Conservation (phyloP, 1,139 yeast species). For the Lodderomyces theae region DNA sequence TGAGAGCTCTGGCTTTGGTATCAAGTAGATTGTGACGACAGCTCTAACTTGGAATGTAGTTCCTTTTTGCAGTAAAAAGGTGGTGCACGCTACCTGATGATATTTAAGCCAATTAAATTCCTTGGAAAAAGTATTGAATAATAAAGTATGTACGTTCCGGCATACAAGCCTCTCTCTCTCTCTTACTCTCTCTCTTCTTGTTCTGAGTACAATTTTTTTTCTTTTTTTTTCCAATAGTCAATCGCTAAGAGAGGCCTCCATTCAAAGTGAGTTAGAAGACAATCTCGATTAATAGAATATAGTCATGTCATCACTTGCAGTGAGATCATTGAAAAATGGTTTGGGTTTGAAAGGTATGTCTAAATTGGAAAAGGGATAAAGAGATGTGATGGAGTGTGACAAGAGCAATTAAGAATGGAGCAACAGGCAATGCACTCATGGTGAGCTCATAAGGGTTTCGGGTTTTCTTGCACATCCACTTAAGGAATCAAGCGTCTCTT, state of each 20-base stretch:
- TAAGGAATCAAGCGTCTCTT: no score
- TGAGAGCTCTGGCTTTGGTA: constrained; percentile 85
- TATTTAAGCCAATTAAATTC: constrained; percentile 23
- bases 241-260: no score
- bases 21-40: constrained; percentile 52
- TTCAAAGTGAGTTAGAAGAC: no score
- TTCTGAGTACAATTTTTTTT: neutral
- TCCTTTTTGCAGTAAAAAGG: no score
- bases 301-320: constrained; percentile 43
- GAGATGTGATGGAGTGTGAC: neutral
- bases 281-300: no score
- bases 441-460: no score
- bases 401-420: neutral
- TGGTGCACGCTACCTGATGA: neutral
- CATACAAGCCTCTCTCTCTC: no score
- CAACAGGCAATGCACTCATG: neutral
- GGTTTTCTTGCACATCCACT: no score
- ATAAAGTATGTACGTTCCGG: neutral
- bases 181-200: neutral
- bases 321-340: constrained; percentile 54
- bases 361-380: neutral
- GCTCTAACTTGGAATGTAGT: no score
- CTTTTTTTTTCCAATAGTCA: constrained; percentile 9
- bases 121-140: constrained; percentile 16
- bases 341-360: constrained; percentile 42